Evolutionary conservation across 768 basidiomycete genomes (phyloP).

Genomic region (Kwoniella sp.): DNA sequence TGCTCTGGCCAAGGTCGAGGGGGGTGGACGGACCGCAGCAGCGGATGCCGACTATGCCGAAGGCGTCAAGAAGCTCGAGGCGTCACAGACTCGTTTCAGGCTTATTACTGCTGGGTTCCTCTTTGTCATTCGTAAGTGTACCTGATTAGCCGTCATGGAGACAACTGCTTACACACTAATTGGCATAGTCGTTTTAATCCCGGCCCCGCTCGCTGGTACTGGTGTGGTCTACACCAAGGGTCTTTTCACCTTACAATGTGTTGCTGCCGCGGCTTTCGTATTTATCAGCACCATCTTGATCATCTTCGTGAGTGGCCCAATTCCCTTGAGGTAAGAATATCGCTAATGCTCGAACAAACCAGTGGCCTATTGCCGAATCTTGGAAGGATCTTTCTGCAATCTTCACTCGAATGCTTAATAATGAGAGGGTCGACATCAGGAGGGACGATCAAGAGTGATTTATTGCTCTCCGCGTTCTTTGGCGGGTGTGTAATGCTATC

Average conservation of each 20-base stretch:
- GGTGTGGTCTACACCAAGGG: constrained; percentile 16
- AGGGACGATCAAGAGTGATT: constrained; percentile 2
- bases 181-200: constrained; percentile 11
- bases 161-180: neutral
- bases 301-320: constrained; percentile 8
- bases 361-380: constrained; percentile 17
- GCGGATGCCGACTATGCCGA: constrained; percentile 15
- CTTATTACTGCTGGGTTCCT: constrained; percentile 14
- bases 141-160: neutral
- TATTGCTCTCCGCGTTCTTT: too few relatives aligned
- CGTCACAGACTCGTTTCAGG: constrained; percentile 9
- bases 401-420: neutral
- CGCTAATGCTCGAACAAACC: neutral
- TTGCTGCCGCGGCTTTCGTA: constrained; percentile 13
- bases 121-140: constrained; percentile 16
- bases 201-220: constrained; percentile 15
- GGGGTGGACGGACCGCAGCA: constrained; percentile 9
- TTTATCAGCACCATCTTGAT: constrained; percentile 12
- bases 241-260: constrained; percentile 17
- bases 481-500: too few relatives aligned
- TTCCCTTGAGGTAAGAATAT: neutral
- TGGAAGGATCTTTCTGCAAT: constrained; percentile 6
- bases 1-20: constrained; percentile 14
- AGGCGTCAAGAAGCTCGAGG: constrained; percentile 13
- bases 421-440: constrained; percentile 11